phyloP scores from a whole-genome alignment of 2,329 filamentous ascomycete species.

The Pseudogymnoascus sp. region DNA sequence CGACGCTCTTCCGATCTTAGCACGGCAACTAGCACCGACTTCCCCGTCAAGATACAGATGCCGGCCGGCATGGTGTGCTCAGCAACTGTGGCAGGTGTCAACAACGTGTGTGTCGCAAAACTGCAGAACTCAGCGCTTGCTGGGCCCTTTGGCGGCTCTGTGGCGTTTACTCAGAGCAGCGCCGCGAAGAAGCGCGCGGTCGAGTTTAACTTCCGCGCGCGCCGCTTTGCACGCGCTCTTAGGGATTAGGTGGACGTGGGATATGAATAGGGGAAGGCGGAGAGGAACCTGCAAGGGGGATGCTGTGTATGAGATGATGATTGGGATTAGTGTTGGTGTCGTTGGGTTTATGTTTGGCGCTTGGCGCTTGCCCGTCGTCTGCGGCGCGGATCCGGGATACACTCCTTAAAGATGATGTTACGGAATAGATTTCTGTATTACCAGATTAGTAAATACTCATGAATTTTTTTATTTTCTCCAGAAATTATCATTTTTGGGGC shows the following conservation, averaged over 20 bases:
- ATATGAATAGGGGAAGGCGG: neutral
- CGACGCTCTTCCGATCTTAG: too few species aligned
- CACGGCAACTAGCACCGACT: constrained; percentile 53
- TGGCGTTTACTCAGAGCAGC: constrained; percentile 55
- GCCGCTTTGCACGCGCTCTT: constrained; percentile 27
- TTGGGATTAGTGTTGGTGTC: neutral
- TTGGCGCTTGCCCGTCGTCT: neutral
- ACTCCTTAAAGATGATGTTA: neutral
- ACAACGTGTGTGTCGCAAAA: constrained; percentile 58
- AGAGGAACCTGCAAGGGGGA: neutral
- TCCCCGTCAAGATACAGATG: constrained; percentile 58
- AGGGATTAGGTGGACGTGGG: neutral
- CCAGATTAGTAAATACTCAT: neutral
- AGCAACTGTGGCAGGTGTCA: constrained; percentile 49
- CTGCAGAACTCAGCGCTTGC: constrained; percentile 55
- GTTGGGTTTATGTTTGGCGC: neutral
- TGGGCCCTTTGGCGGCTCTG: constrained; percentile 61
- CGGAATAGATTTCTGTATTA: constrained; percentile 1
- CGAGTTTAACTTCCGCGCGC: constrained; percentile 39
- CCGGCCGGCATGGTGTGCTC: constrained; percentile 61
- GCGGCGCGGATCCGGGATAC: neutral
- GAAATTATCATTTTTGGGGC: neutral
- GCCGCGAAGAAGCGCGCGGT: constrained; percentile 55
- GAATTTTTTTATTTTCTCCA: neutral
- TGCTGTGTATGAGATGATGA: neutral